Base-by-base conservation (phyloP, 2,329 filamentous ascomycete genomes). In the Calycina herbarum region DNA sequence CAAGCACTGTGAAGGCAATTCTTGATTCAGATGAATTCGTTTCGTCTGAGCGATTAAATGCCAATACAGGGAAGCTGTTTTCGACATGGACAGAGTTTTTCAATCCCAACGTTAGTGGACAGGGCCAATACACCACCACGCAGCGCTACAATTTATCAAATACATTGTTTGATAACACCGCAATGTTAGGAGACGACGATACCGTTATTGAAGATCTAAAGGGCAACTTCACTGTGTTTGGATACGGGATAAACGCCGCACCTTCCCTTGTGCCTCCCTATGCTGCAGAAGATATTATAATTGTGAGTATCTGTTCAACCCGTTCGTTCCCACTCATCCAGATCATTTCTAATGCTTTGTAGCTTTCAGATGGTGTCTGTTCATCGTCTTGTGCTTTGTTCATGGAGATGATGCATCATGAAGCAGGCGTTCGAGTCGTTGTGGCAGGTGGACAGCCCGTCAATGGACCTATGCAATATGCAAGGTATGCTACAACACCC, bases 371-470 rank as follows among this genome's bases (percentile, higher is more conserved):
- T 71, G 85, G 85, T 40, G 81, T 82, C 69, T 88, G 86, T 73
- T 82, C 82, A 27, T 86, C 84, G 0, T 84, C 85, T 2, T 88
- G 86, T 76, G 82, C 83, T 3, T 77, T 86, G 3, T 85, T 86
- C 68, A 80, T 80, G 11, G 83, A 87, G 68, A 80, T 87, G 70
- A 77, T 87, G 70, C 79, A 80, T 17, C 80, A 81, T 31, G 79
- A 85, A 66, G 83, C 78, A 24, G 81, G 82, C 35, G 82, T 87
- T 20, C 82, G 82, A 74, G 82, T 81, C 2, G 79, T 82, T 63
- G 82, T 81, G 4, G 77, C 85, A 66, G 85, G 85, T 35, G 85
- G 85, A 5, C 77, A 78, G 0, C 79, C 81, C 38, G 78, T 79
- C 59, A 71, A 76, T 40, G 81, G 82, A 2, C 77, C 77, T 2